Evolutionary conservation across 192 early-diverging fungal species (phyloP).

Genomic region (Anaeromyces robustus): DNA sequence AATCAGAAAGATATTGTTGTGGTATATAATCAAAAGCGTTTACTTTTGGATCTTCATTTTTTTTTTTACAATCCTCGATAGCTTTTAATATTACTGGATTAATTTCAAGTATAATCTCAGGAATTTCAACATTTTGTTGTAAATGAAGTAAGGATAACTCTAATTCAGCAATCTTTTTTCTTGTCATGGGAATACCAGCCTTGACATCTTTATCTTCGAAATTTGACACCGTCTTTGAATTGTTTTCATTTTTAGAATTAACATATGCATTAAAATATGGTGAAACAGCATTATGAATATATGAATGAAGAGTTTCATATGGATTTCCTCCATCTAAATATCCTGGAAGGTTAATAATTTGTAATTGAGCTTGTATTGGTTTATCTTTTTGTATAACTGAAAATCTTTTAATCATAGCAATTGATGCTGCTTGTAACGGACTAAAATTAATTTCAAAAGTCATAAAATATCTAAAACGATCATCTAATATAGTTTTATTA

Average conservation of each 20-base stretch:
- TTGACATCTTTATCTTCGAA: constrained; percentile 50
- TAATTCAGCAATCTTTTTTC: constrained; percentile 97
- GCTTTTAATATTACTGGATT: constrained; percentile 60
- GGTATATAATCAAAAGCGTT: constrained; percentile 50
- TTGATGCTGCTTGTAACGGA: constrained; percentile 51
- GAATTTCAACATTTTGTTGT: constrained; percentile 98
- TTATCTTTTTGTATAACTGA: constrained; percentile 53
- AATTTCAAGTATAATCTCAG: constrained; percentile 70
- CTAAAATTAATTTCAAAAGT: constrained; percentile 60
- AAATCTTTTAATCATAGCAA: constrained; percentile 64
- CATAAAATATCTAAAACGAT: constrained; percentile 25
- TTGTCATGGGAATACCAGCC: constrained; percentile 52
- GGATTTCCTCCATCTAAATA: constrained; percentile 24
- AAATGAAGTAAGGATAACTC: constrained; percentile 85
- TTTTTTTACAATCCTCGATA: constrained; percentile 39
- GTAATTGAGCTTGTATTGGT: constrained; percentile 63
- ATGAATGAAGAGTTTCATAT: constrained; percentile 80
- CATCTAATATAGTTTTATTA: not conserved
- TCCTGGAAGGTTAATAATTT: constrained; percentile 78
- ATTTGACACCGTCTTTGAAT: constrained; percentile 13
- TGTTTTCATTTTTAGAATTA: constrained; percentile 40
- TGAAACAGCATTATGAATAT: constrained; percentile 81
- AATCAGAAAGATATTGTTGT: constrained; percentile 46
- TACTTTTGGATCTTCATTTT: constrained; percentile 44
- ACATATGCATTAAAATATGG: constrained; percentile 96